Conservation (phyloP, 805 yeast species). For the Pichia insulana region DNA sequence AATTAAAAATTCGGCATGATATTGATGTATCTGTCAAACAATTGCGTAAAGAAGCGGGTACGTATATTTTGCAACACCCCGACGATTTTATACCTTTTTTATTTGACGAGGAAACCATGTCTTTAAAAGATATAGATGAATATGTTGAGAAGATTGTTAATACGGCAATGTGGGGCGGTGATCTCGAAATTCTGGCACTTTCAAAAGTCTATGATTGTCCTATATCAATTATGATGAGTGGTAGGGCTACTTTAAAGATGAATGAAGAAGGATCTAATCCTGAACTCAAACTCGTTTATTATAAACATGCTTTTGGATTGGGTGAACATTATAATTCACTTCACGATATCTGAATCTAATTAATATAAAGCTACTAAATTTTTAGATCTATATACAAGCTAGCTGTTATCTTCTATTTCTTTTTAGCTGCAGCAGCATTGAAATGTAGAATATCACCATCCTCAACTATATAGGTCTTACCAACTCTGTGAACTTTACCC, state of each 20-base stretch:
- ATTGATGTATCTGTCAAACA: conserved; percentile 35
- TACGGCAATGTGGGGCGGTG: conserved; percentile 97
- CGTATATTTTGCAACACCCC: conserved; percentile 52
- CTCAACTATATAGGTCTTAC: conserved; percentile 90
- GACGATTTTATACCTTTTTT: conserved; percentile 75
- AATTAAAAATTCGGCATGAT: conserved; percentile 47
- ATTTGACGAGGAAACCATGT: conserved; percentile 68
- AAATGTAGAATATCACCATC: conserved; percentile 90
- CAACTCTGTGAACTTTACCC: conserved; percentile 86
- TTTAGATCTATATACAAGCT: conserved; percentile 1
- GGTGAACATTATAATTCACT: conserved; percentile 94
- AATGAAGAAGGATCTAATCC: conserved; percentile 50
- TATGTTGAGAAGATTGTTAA: conserved; percentile 60
- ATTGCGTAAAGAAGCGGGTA: conserved; percentile 57
- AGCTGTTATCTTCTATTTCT: conserved; percentile 4
- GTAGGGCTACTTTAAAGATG: conserved; percentile 55
- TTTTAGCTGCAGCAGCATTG: conserved; percentile 65
- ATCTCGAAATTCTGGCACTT: conserved; percentile 79
- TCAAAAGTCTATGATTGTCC: conserved; percentile 64
- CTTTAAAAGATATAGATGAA: conserved; percentile 52
- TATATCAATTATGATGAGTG: conserved; percentile 70
- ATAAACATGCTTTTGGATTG: conserved; percentile 75
- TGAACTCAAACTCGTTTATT: conserved; percentile 65
- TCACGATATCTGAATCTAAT: conserved; percentile 19
- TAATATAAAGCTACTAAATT: not conserved